A percentile compares a stretch with the other conserved stretches of the same genome.
phyloP scores from a whole-genome alignment of 75 land plant genomes.

The Cryptomeria japonica region DNA sequence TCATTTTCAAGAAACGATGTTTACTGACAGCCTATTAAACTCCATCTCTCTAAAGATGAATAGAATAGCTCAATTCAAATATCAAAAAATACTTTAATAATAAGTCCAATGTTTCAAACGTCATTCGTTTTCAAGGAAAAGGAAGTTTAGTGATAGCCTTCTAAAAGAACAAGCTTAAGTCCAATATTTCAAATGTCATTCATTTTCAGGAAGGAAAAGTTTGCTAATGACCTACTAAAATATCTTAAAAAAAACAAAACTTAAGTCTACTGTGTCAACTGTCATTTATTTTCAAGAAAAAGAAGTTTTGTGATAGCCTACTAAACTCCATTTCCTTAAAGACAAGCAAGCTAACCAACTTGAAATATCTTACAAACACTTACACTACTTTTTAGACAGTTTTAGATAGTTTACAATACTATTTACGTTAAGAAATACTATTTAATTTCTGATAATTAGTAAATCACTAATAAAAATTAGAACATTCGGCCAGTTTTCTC shows the following conservation, averaged over 20 bases:
- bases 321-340: neutral
- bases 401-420: neutral
- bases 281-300: too few species aligned
- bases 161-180: too few species aligned
- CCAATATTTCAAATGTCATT: too few species aligned
- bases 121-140: too few species aligned
- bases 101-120: too few species aligned
- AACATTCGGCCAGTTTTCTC: neutral
- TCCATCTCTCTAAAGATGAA: neutral
- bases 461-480: neutral
- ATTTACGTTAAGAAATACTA: neutral
- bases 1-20: too few species aligned
- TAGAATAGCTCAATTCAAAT: neutral
- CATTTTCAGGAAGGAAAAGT: too few species aligned
- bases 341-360: neutral
- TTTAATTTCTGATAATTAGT: neutral
- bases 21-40: neutral
- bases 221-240: too few species aligned
- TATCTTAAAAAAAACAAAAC: too few species aligned
- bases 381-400: too few species aligned
- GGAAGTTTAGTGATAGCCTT: too few species aligned
- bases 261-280: too few species aligned
- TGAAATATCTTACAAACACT: neutral
- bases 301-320: neutral
- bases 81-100: neutral